Conservation (phyloP, 164 flowering plant genomes). For the Nelumbo lutea region DNA sequence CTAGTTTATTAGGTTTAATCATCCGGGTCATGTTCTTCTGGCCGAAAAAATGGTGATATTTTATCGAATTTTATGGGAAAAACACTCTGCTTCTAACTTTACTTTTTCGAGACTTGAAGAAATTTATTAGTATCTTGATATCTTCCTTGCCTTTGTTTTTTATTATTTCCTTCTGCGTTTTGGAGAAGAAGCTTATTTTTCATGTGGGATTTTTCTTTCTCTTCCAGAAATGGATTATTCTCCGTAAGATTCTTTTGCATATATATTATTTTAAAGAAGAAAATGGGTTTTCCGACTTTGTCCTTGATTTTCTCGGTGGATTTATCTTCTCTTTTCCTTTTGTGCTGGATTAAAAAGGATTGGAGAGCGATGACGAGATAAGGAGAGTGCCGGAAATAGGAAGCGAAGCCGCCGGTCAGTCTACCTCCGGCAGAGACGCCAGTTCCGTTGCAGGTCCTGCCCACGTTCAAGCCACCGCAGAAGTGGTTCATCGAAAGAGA, state of each 20-base stretch:
- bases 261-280: too few species aligned
- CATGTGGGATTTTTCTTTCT: not conserved
- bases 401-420: constrained; percentile 53
- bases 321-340: not conserved
- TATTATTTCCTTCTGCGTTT: constrained; percentile 2
- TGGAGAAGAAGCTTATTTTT: not conserved
- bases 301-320: not conserved
- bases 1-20: constrained; percentile 3
- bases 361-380: constrained; percentile 97
- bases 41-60: too few species aligned
- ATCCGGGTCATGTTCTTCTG: constrained; percentile 3
- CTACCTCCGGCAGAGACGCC: constrained; percentile 43
- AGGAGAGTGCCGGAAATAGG: constrained; percentile 93
- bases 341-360: constrained; percentile 30
- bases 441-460: constrained; percentile 54
- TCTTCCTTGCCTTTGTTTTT: not conserved
- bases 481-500: constrained; percentile 51
- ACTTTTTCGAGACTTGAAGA: too few species aligned
- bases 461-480: constrained; percentile 45
- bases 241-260: too few species aligned
- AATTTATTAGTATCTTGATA: too few species aligned
- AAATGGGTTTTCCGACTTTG: too few species aligned
- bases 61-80: not conserved
- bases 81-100: not conserved
- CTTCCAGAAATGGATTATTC: not conserved